phyloP scores from a whole-genome alignment of 192 early-diverging fungal species.

The Gryganskiella cystojenkinii region DNA sequence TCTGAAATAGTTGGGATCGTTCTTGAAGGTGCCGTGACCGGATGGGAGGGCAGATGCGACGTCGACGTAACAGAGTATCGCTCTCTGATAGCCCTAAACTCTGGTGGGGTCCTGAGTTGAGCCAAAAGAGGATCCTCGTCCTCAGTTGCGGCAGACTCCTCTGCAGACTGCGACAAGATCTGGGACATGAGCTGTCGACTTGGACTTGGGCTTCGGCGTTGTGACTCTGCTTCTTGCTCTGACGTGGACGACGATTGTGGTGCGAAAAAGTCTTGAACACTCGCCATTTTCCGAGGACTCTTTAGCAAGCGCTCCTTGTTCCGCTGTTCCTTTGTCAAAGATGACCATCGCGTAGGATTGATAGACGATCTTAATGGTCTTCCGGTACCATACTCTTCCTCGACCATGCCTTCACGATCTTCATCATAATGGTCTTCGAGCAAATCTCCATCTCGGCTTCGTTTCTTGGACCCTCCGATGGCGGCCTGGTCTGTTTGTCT shows the following conservation, averaged over 20 bases:
- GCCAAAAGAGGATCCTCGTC: slow-evolving; percentile 26
- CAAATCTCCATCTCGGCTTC: slow-evolving; percentile 20
- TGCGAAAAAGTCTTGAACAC: slow-evolving; percentile 38
- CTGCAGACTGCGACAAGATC: slow-evolving; percentile 13
- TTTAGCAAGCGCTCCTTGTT: slow-evolving; percentile 26
- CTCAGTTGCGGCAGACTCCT: background rate
- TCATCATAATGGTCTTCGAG: background rate
- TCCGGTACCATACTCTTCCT: background rate
- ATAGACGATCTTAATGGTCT: too few species aligned
- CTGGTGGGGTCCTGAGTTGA: slow-evolving; percentile 31
- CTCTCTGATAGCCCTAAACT: slow-evolving; percentile 7
- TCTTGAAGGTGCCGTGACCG: background rate
- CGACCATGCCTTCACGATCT: background rate
- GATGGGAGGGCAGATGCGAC: slow-evolving; percentile 10
- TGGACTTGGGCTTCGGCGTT: slow-evolving; percentile 15
- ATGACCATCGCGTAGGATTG: slow-evolving; percentile 8
- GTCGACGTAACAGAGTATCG: background rate
- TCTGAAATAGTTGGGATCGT: background rate
- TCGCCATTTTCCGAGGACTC: slow-evolving; percentile 48
- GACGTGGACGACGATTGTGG: background rate
- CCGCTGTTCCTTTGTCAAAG: slow-evolving; percentile 20
- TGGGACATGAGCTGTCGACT: slow-evolving; percentile 23
- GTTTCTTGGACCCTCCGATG: slow-evolving; percentile 38
- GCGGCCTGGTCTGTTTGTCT: background rate
- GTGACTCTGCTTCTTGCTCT: background rate